Base-by-base conservation (phyloP, 768 basidiomycete species). In the Rhodotorula graminis region DNA sequence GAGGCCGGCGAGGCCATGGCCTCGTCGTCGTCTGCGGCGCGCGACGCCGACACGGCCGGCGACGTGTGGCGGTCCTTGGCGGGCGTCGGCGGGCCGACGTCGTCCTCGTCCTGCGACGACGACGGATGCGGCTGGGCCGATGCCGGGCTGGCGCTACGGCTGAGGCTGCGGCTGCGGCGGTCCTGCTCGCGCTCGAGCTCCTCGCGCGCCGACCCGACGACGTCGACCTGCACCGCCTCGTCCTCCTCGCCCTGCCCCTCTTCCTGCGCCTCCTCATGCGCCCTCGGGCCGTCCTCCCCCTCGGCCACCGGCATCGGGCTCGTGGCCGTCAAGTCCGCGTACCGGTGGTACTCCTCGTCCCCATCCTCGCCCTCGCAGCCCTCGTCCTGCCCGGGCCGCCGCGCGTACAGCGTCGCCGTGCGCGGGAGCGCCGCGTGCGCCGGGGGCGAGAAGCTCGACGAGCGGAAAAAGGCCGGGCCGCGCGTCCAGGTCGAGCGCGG, bases 401-500 rank as follows among this genome's bases (percentile, higher is more conserved):
- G 65, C 25, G 46, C 37, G n/a, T 7, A 67, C 25, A 67, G 65
- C 46, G 65, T 67, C 27, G 65, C 65, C 21, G 58, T 31, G 58
- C 66, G 58, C 52, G 67, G 50, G 25, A 64, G 42, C n/a, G 55
- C 50, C 19, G 61, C 40, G 53, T 60, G 62, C 7, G 71, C 62
- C 0, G 71, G 71, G 27, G 71, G 71, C 23, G 66, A 64, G 58
- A 72, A 72, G 12, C 66, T 68, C 31, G 60, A 63, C 9, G 64
- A 66, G 49, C 72, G 64, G 64, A 73, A 73, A 61, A 73, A 73
- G 27, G 64, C 72, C 1, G 72, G 72, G 0, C 72, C 72, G 59
- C 72, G 68, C 4, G 72, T 69, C 72, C 72, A 73, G 27, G 33
- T 37, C 37, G 37, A 37, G 37, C 37, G 37, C 5, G 37, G 31